Evolutionary conservation across 768 basidiomycete species (phyloP).

Genomic region (Pleurotus pulmonarius): DNA sequence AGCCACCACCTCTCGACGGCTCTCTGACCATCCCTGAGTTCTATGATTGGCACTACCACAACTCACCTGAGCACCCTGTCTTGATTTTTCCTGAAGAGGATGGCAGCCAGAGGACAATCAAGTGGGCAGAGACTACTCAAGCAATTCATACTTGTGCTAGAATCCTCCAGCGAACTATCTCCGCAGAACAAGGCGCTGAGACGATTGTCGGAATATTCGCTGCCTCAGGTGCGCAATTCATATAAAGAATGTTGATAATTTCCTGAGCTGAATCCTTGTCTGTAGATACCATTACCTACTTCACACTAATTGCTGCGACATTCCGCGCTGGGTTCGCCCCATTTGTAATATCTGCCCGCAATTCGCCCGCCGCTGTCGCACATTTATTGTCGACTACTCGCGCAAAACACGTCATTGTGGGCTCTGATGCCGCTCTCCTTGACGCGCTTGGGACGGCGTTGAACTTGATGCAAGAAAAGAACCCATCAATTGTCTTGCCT

Average conservation of each 20-base stretch:
- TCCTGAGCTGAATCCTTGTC: not conserved
- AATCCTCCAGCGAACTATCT: conserved; percentile 10
- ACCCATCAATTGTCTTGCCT: conserved; percentile 5
- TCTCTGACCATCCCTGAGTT: conserved; percentile 27
- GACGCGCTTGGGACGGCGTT: conserved; percentile 14
- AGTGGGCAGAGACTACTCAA: conserved; percentile 21
- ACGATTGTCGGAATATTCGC: conserved; percentile 20
- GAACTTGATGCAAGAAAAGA: conserved; percentile 11
- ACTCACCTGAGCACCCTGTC: conserved; percentile 27
- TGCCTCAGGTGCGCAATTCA: conserved; percentile 12
- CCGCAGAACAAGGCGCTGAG: not conserved
- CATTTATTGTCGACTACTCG: conserved; percentile 27
- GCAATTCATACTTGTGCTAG: conserved; percentile 20
- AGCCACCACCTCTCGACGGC: conserved; percentile 26
- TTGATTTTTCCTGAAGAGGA: conserved; percentile 19
- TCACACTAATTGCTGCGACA: conserved; percentile 26
- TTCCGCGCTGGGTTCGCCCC: conserved; percentile 29
- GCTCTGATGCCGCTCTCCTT: conserved; percentile 19
- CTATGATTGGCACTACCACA: conserved; percentile 27
- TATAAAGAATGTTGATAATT: not conserved
- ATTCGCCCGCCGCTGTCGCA: conserved; percentile 38
- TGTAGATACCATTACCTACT: conserved; percentile 29
- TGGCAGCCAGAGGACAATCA: conserved; percentile 13
- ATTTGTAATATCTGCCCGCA: conserved; percentile 31
- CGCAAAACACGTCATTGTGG: conserved; percentile 19